These are phyloP conservation scores for Spencermartinsiella europaea DNA, from an alignment of 805 yeast species.

Conservation along the genomic window DNA sequence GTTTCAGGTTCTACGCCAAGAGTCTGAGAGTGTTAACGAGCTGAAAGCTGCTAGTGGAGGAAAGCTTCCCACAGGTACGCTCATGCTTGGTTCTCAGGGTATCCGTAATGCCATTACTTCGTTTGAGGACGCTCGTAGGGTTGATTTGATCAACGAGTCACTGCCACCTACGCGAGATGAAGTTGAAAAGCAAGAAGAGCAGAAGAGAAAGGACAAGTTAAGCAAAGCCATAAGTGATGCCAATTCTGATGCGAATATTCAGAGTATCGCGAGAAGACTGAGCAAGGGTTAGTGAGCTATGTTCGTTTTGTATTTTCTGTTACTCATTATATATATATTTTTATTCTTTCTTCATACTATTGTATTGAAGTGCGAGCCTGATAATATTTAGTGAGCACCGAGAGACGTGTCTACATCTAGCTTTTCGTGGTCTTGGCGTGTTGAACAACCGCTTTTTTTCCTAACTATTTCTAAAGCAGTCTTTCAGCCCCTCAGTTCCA, in stretches of 20 bases:
- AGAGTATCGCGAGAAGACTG: constrained; percentile 25
- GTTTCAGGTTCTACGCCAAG: constrained; percentile 84
- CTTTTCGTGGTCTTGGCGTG: too few species aligned
- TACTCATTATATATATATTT: not conserved
- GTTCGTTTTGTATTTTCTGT: too few species aligned
- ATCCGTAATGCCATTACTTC: constrained; percentile 60
- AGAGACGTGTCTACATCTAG: too few species aligned
- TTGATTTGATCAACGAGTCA: constrained; percentile 80
- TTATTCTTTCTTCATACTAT: not conserved
- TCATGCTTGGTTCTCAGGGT: constrained; percentile 78
- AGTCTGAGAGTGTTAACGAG: constrained; percentile 78
- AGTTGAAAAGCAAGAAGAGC: constrained; percentile 39
- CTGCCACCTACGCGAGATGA: constrained; percentile 77
- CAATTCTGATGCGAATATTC: constrained; percentile 23
- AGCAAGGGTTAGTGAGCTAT: constrained; percentile 20
- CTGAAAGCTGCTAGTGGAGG: constrained; percentile 70
- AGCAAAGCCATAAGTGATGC: constrained; percentile 25
- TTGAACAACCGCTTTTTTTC: too few species aligned
- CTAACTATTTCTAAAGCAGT: too few species aligned
- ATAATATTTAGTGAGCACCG: too few species aligned
- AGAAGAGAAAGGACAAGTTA: constrained; percentile 38
- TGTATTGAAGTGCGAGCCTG: too few species aligned
- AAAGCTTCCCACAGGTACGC: constrained; percentile 78
- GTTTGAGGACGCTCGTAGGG: constrained; percentile 77
- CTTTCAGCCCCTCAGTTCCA: too few species aligned